phyloP scores from a whole-genome alignment of 1,284 basidiomycete species.

The Psilocybe mexicana region DNA sequence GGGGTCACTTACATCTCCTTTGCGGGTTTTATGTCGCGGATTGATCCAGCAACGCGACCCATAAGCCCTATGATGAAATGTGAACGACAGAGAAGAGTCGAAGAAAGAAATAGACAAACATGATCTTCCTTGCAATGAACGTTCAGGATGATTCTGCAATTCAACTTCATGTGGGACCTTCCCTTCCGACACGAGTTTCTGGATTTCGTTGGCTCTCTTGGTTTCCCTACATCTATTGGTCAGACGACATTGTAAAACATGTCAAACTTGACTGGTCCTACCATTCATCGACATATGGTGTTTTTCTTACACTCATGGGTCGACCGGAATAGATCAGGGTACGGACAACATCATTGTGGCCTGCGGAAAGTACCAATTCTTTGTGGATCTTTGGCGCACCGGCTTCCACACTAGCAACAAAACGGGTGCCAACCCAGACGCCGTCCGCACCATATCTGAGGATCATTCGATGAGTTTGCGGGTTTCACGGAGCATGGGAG shows the following conservation, averaged over 20 bases:
- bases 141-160: conserved; percentile 68
- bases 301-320: conserved; percentile 80
- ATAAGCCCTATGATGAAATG: conserved; percentile 64
- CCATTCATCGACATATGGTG: conserved; percentile 74
- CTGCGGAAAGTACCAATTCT: conserved; percentile 61
- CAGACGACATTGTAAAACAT: not conserved
- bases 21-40: conserved; percentile 79
- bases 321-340: conserved; percentile 84
- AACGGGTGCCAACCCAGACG: conserved; percentile 91
- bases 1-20: conserved; percentile 65
- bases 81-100: conserved; percentile 2
- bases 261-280: conserved; percentile 27
- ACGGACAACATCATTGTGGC: conserved; percentile 70
- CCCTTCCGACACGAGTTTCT: conserved; percentile 61
- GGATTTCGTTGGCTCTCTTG: conserved; percentile 58
- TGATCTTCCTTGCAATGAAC: conserved; percentile 56
- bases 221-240: conserved; percentile 49
- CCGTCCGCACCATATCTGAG: conserved; percentile 73
- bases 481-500: not conserved
- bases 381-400: conserved; percentile 83
- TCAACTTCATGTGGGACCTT: conserved; percentile 79
- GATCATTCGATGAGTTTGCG: not conserved
- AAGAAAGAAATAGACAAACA: conserved; percentile 43
- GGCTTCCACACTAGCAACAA: conserved; percentile 84
- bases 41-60: conserved; percentile 83